Evolutionary conservation across 352 stramenopile species (phyloP).

Genomic region (Pythium chondricola): DNA sequence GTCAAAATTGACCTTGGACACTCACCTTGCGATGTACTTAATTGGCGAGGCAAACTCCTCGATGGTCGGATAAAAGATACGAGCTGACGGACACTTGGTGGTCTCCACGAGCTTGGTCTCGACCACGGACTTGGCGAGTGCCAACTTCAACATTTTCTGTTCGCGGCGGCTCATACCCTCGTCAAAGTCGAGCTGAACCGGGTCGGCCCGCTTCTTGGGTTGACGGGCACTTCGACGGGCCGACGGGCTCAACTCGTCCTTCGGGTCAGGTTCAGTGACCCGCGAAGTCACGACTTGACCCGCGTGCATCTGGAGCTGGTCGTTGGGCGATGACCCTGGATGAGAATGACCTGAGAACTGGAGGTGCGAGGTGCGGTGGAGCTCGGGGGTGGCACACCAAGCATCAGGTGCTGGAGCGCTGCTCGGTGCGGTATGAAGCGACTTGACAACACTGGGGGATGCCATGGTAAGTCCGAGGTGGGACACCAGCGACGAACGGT

Average conservation of each 20-base stretch:
- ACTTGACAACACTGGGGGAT: no score
- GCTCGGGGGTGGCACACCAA: no score
- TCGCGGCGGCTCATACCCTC: conserved; percentile 21
- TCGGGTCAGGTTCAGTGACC: conserved; percentile 4
- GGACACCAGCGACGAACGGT: no score
- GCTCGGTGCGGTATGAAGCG: no score
- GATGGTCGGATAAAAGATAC: conserved; percentile 73
- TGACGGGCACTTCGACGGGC: conserved; percentile 18
- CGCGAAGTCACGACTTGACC: no score
- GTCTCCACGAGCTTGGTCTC: conserved; percentile 39
- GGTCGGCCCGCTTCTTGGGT: conserved; percentile 34
- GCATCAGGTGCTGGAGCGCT: no score
- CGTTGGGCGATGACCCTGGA: no score
- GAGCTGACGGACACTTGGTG: conserved; percentile 26
- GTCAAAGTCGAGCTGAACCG: conserved; percentile 25
- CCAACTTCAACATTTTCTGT: conserved; percentile 62
- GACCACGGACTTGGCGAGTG: conserved; percentile 38
- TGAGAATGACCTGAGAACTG: no score
- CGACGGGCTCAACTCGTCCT: conserved; percentile 3
- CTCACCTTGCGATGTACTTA: conserved; percentile 80
- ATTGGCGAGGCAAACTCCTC: conserved; percentile 87
- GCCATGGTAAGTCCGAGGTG: no score
- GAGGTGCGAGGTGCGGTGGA: no score
- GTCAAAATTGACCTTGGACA: neutral
- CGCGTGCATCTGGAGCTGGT: no score